phyloP scores from a whole-genome alignment of 164 flowering plant species.

The Piper longum region DNA sequence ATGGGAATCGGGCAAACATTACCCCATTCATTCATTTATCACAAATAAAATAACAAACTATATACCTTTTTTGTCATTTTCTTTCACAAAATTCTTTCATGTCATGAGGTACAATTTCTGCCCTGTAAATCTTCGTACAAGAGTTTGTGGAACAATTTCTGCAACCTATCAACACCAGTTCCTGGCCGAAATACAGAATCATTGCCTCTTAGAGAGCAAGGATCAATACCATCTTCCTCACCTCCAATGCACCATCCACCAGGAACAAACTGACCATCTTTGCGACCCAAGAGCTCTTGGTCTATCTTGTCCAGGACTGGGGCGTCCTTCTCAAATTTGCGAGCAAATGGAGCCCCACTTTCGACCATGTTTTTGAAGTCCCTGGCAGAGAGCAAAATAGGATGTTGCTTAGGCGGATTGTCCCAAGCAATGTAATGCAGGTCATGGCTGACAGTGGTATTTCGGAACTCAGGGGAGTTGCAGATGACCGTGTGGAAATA shows the following conservation, averaged over 20 bases:
- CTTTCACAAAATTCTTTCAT: neutral
- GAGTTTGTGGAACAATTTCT: conserved; percentile 30
- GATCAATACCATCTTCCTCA: conserved; percentile 45
- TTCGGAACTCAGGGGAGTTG: conserved; percentile 47
- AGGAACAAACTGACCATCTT: conserved; percentile 41
- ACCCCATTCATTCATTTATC: too few relatives aligned
- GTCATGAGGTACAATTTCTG: conserved; percentile 32
- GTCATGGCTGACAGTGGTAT: conserved; percentile 72
- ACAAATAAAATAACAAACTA: neutral
- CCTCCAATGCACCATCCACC: conserved; percentile 88
- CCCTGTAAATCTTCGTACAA: conserved; percentile 35
- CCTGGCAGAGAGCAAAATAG: conserved; percentile 43
- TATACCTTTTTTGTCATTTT: conserved; percentile 1
- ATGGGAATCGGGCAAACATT: too few relatives aligned
- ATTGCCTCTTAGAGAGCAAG: conserved; percentile 55
- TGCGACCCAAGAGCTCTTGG: conserved; percentile 50
- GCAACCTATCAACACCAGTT: conserved; percentile 57
- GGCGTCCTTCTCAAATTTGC: conserved; percentile 71
- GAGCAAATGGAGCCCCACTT: conserved; percentile 86
- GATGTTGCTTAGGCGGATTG: conserved; percentile 96
- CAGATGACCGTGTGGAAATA: conserved; percentile 96
- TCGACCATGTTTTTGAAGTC: conserved; percentile 70
- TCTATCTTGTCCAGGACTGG: conserved; percentile 87
- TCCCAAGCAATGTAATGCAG: conserved; percentile 99
- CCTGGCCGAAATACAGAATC: conserved; percentile 68